Evolutionary conservation across 148 eudicot genomes (phyloP).

Genomic region (Nepenthes mirabilis): DNA sequence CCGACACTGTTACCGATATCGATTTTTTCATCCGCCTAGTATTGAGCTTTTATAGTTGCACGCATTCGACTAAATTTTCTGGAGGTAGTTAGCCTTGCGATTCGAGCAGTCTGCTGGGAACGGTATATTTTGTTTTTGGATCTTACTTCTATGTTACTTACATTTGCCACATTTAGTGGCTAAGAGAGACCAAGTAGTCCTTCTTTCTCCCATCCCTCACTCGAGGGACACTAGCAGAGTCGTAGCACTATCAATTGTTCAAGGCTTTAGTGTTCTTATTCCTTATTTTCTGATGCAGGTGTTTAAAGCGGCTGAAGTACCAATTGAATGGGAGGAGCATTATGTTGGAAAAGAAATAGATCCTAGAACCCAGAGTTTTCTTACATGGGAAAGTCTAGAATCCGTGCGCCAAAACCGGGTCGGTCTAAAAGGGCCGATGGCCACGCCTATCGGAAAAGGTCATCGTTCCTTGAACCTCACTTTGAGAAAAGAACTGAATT

Average conservation of each 20-base stretch:
- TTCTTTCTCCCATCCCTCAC: too few species aligned
- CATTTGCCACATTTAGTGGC: too few species aligned
- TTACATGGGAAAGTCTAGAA: slow-evolving; percentile 94
- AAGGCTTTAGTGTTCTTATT: neutral
- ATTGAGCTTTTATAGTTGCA: too few species aligned
- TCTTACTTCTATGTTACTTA: neutral
- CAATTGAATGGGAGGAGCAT: slow-evolving; percentile 97
- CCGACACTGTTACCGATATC: too few species aligned
- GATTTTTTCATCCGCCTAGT: too few species aligned
- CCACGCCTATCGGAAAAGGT: slow-evolving; percentile 97
- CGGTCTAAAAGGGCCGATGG: slow-evolving; percentile 98
- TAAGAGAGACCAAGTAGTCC: neutral
- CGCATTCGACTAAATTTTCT: too few species aligned
- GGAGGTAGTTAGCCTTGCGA: neutral
- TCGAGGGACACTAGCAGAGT: too few species aligned
- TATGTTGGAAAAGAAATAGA: slow-evolving; percentile 78
- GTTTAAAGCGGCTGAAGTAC: slow-evolving; percentile 66
- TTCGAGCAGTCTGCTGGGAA: neutral
- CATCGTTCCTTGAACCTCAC: slow-evolving; percentile 97
- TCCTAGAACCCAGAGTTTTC: slow-evolving; percentile 89
- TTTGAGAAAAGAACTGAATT: slow-evolving; percentile 84
- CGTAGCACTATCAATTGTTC: too few species aligned
- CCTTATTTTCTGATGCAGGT: slow-evolving; percentile 28
- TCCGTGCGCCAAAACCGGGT: slow-evolving; percentile 75
- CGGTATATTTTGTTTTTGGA: neutral